Evolutionary conservation across 371 early-diverging fungal species (phyloP).

Genomic region (Rozella allomycis): DNA sequence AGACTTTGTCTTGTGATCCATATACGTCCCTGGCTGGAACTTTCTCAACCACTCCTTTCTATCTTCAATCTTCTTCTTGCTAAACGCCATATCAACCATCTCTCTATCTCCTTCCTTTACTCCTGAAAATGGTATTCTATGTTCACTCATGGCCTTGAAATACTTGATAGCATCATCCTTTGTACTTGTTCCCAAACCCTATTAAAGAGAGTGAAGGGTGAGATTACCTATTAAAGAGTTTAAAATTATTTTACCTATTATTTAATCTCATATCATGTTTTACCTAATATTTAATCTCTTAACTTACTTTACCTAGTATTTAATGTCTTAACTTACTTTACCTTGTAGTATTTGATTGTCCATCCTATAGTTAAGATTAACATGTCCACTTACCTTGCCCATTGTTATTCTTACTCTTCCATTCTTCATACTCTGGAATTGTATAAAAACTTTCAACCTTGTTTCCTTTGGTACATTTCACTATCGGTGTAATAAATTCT

Average conservation of each 20-base stretch:
- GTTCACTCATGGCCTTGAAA: conserved; percentile 55
- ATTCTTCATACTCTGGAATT: conserved; percentile 86
- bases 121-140: conserved; percentile 67
- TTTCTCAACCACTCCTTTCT: conserved; percentile 89
- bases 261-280: no score
- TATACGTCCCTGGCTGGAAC: conserved; percentile 78
- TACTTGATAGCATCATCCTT: conserved; percentile 84
- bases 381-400: conserved; percentile 36
- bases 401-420: conserved; percentile 39
- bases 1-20: conserved; percentile 57
- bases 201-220: neutral
- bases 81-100: conserved; percentile 94
- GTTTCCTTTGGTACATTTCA: conserved; percentile 26
- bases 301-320: conserved; percentile 49
- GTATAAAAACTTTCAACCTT: conserved; percentile 56
- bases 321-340: no score
- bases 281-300: neutral
- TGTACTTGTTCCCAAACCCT: conserved; percentile 94
- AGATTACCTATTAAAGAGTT: no score
- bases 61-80: conserved; percentile 84
- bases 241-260: neutral
- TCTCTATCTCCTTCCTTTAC: conserved; percentile 43
- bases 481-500: conserved; percentile 98
- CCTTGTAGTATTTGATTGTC: conserved; percentile 91
- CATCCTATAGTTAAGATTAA: no score